Conservation (phyloP, 208 protist genomes). For the Leishmania major region DNA sequence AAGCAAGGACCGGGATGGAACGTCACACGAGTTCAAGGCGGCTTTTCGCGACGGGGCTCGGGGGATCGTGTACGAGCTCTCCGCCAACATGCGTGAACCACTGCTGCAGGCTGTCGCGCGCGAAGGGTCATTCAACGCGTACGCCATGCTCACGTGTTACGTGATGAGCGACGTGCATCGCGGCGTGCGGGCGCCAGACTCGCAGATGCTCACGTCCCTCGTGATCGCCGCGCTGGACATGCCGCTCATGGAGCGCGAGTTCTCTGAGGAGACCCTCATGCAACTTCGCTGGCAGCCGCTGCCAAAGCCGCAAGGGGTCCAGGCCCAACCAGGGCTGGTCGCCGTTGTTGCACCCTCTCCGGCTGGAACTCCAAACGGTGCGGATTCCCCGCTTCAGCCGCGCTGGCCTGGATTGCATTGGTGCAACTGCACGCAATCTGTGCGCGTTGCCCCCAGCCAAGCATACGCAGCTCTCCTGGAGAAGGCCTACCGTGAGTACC, state of each 20-base stretch:
- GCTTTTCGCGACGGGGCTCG: constrained; percentile 39
- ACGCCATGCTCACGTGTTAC: constrained; percentile 27
- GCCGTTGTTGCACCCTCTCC: neutral
- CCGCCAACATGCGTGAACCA: constrained; percentile 12
- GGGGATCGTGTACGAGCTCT: constrained; percentile 40
- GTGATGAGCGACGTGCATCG: constrained; percentile 13
- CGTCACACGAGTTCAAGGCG: neutral
- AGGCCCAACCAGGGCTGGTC: constrained; percentile 13
- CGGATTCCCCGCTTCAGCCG: neutral
- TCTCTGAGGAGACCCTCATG: constrained; percentile 5
- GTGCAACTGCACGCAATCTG: constrained; percentile 48
- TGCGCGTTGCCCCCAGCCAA: constrained; percentile 29
- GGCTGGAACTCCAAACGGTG: neutral
- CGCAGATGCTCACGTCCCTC: neutral
- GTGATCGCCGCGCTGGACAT: constrained; percentile 38
- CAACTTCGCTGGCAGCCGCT: constrained; percentile 21
- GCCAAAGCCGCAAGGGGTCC: constrained; percentile 12
- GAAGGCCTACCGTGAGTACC: constrained; percentile 17
- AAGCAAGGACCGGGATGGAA: constrained; percentile 2
- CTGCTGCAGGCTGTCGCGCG: constrained; percentile 40
- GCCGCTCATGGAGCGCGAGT: constrained; percentile 21
- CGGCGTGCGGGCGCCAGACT: constrained; percentile 1
- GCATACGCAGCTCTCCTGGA: constrained; percentile 24
- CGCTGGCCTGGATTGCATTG: constrained; percentile 54
- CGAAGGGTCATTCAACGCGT: constrained; percentile 50